These are phyloP conservation scores for Trichophyton rubrum DNA, from an alignment of 2,329 filamentous ascomycete species.

Conservation along the genomic window DNA sequence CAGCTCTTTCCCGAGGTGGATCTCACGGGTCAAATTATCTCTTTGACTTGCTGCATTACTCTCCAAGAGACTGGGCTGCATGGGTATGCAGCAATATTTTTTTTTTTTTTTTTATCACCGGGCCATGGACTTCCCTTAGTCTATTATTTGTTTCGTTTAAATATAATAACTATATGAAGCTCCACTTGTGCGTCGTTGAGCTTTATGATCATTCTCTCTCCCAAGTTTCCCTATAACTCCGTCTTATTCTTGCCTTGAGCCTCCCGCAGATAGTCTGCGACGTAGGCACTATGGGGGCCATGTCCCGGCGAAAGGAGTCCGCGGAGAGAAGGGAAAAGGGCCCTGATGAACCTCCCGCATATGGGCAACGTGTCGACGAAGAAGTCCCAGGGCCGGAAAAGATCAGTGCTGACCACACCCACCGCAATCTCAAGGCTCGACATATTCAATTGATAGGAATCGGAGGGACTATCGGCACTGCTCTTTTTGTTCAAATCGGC, in stretches of 20 bases:
- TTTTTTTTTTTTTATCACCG: too few relatives aligned
- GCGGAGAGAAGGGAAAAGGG: background rate
- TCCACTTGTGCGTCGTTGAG: background rate
- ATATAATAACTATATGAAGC: background rate
- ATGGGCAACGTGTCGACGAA: background rate
- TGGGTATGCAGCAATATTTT: too few relatives aligned
- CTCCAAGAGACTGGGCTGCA: too few relatives aligned
- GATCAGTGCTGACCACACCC: conserved; percentile 23
- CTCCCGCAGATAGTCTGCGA: background rate
- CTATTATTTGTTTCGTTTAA: background rate
- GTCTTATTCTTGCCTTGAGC: background rate
- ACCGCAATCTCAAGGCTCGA: conserved; percentile 32
- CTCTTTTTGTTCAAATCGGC: conserved; percentile 33
- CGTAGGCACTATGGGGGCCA: background rate
- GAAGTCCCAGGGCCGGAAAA: conserved; percentile 6
- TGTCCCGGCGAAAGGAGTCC: background rate
- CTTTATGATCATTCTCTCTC: background rate
- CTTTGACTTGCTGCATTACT: background rate
- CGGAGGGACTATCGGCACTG: conserved; percentile 35
- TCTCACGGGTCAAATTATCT: background rate
- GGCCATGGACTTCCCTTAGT: background rate
- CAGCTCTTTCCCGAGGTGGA: conserved; percentile 1
- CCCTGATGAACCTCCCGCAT: background rate
- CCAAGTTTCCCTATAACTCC: background rate
- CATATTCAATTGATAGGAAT: conserved; percentile 39